phyloP scores from a whole-genome alignment of 1,284 basidiomycete genomes.

The Ustilago bromivora region DNA sequence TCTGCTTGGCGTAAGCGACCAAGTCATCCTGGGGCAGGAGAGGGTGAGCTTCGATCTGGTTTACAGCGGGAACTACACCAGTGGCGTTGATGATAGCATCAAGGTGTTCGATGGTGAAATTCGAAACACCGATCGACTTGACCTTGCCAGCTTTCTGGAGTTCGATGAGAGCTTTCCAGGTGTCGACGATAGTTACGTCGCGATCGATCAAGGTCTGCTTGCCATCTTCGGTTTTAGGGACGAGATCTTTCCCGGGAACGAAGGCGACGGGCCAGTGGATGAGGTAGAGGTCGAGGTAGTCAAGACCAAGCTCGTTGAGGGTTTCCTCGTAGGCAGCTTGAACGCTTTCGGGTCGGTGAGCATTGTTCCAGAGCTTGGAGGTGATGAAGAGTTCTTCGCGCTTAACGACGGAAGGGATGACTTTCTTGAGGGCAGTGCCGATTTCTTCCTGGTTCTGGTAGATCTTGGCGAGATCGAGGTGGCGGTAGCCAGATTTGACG shows the following conservation, averaged over 20 bases:
- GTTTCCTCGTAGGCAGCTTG: conserved; percentile 70
- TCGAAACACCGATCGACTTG: conserved; percentile 76
- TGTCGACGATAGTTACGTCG: conserved; percentile 77
- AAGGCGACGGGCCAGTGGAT: conserved; percentile 85
- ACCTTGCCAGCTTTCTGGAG: conserved; percentile 71
- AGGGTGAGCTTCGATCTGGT: conserved; percentile 89
- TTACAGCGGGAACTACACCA: conserved; percentile 80
- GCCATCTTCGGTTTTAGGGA: conserved; percentile 73
- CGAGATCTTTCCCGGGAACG: conserved; percentile 67
- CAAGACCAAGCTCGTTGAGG: conserved; percentile 69
- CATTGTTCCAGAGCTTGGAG: conserved; percentile 76
- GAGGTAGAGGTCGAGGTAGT: conserved; percentile 73
- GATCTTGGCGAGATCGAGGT: conserved; percentile 65
- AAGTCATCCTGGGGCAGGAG: conserved; percentile 67
- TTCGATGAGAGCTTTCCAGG: conserved; percentile 82
- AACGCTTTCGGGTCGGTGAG: conserved; percentile 72
- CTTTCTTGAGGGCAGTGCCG: conserved; percentile 72
- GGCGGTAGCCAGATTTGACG: conserved; percentile 64
- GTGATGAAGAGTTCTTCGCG: conserved; percentile 73
- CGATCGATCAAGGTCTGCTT: conserved; percentile 74
- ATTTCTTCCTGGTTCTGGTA: conserved; percentile 69
- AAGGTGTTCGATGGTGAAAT: conserved; percentile 79
- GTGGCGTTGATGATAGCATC: conserved; percentile 80
- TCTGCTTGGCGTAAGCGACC: conserved; percentile 53
- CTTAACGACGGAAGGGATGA: conserved; percentile 69